A percentile compares a stretch with the other conserved stretches of the same genome.
Evolutionary conservation across 805 yeast genomes (phyloP).

Genomic region (Cyberlindnera maritima): DNA sequence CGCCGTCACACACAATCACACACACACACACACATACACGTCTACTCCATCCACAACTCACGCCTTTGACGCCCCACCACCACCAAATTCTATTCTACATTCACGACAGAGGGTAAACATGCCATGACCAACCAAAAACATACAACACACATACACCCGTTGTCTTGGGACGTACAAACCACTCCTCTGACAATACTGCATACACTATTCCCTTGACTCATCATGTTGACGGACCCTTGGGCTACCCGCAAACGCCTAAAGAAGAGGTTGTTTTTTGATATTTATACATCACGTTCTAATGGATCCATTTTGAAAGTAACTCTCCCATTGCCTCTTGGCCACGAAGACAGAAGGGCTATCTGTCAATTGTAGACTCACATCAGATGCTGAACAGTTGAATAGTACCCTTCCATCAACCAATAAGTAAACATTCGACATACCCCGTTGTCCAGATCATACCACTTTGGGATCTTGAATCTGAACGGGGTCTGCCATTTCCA

Average conservation of each 20-base stretch:
- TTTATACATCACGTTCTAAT: conserved; percentile 13
- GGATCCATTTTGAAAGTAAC: not conserved
- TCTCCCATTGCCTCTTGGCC: too few species aligned
- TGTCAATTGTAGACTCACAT: too few species aligned
- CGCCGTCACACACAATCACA: not conserved
- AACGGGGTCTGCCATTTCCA: not conserved
- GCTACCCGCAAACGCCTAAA: not conserved
- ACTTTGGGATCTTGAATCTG: too few species aligned
- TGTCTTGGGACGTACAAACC: not conserved
- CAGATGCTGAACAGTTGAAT: too few species aligned
- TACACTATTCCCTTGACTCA: not conserved
- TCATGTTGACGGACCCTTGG: not conserved
- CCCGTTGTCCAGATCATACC: too few species aligned
- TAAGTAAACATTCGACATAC: too few species aligned
- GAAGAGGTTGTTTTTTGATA: conserved; percentile 1
- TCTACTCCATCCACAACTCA: not conserved
- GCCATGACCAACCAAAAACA: not conserved
- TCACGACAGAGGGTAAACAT: not conserved
- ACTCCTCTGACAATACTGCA: not conserved
- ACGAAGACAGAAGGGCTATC: too few species aligned
- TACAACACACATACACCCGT: not conserved
- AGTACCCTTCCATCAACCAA: too few species aligned
- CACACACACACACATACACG: not conserved
- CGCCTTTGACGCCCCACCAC: not conserved
- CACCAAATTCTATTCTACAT: not conserved